These are phyloP conservation scores for Mortierella sp. DNA, from an alignment of 371 early-diverging fungal genomes.

Conservation along the genomic window DNA sequence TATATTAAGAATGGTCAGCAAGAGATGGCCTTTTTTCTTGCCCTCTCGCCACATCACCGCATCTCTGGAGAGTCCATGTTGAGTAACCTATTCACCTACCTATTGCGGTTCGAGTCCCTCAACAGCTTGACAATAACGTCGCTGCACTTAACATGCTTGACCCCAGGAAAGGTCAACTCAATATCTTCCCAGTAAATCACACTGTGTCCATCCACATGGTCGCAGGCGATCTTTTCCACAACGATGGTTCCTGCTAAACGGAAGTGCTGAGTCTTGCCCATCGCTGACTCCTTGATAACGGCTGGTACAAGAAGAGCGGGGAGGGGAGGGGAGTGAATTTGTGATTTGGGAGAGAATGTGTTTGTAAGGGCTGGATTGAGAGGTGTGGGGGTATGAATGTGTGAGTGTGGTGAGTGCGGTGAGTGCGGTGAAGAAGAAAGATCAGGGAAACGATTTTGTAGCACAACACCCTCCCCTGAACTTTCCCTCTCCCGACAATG, in stretches of 20 bases:
- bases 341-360: too few relatives aligned
- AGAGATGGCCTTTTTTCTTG: not conserved
- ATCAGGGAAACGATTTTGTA: too few relatives aligned
- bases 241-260: not conserved
- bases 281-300: not conserved
- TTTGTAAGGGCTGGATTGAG: too few relatives aligned
- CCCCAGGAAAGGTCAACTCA: conserved; percentile 6
- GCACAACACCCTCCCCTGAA: too few relatives aligned
- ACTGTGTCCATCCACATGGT: conserved; percentile 2
- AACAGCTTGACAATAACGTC: not conserved
- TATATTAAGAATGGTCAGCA: not conserved
- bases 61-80: too few relatives aligned
- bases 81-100: too few relatives aligned
- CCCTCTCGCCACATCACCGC: not conserved
- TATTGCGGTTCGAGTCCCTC: not conserved
- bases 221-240: not conserved
- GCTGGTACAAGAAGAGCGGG: conserved; percentile 11
- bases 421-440: too few relatives aligned
- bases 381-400: too few relatives aligned
- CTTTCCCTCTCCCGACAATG: too few relatives aligned
- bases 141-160: conserved; percentile 3
- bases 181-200: conserved; percentile 8
- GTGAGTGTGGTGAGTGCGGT: too few relatives aligned
- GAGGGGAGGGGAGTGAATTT: not conserved
- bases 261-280: not conserved